phyloP scores from a whole-genome alignment of 176 grass and related monocot species.

The Poa annua region DNA sequence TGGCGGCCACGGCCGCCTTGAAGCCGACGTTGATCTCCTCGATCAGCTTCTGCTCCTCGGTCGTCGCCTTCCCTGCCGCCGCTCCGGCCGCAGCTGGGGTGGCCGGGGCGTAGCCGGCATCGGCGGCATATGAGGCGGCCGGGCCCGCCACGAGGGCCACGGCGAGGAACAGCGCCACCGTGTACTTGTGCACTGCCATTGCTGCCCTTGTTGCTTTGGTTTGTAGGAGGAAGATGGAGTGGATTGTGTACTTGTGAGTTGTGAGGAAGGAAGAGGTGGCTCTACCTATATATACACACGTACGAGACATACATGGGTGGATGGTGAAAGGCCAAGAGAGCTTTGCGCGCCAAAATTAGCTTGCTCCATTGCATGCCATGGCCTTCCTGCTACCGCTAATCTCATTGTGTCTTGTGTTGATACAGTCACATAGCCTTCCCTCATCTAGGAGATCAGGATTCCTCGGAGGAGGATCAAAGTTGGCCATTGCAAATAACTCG shows the following conservation, averaged over 20 bases:
- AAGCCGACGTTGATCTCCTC: neutral
- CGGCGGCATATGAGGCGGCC: neutral
- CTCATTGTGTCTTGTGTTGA: neutral
- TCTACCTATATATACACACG: neutral
- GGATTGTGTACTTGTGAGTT: neutral
- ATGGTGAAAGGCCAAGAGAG: constrained; percentile 10
- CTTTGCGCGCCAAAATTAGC: constrained; percentile 11
- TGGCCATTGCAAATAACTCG: too few relatives aligned
- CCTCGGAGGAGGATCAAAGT: too few relatives aligned
- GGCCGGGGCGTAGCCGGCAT: neutral
- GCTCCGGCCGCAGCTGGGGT: neutral
- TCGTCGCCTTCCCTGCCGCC: neutral
- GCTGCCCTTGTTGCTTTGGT: neutral
- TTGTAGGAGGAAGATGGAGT: neutral
- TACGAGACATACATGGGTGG: neutral
- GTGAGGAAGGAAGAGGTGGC: neutral
- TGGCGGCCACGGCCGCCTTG: neutral
- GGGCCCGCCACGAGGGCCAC: constrained; percentile 17
- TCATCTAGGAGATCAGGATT: too few relatives aligned
- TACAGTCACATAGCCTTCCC: too few relatives aligned
- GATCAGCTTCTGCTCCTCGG: neutral
- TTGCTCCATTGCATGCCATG: neutral
- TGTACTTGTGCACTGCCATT: constrained; percentile 17
- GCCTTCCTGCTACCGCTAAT: neutral
- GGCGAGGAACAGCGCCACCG: neutral